Evolutionary conservation across 2,329 filamentous ascomycete genomes (phyloP).

Genomic region (Stemphylium beticola): DNA sequence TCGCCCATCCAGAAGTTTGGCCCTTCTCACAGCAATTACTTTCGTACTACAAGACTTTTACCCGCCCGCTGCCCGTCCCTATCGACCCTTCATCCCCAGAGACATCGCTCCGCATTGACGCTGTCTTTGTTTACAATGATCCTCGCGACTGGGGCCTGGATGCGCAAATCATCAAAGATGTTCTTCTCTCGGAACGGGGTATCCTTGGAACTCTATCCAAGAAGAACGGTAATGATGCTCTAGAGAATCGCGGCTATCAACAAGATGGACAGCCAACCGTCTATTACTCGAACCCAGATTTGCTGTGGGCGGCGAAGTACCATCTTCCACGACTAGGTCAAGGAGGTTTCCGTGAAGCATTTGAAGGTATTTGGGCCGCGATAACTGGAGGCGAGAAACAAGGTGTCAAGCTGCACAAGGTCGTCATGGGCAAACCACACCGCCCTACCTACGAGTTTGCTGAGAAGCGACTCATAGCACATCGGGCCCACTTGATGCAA

Average conservation of each 20-base stretch:
- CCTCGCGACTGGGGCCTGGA: slow-evolving; percentile 96
- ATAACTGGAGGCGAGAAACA: slow-evolving; percentile 65
- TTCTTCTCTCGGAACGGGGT: slow-evolving; percentile 79
- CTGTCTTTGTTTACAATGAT: slow-evolving; percentile 93
- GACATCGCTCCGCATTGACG: slow-evolving; percentile 76
- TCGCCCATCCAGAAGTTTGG: slow-evolving; percentile 76
- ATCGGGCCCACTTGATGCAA: slow-evolving; percentile 60
- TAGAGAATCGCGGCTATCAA: slow-evolving; percentile 81
- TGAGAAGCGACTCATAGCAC: slow-evolving; percentile 71
- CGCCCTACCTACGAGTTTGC: slow-evolving; percentile 81
- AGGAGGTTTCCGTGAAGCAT: slow-evolving; percentile 83
- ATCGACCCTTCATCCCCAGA: slow-evolving; percentile 55
- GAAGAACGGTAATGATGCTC: slow-evolving; percentile 68
- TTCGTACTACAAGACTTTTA: slow-evolving; percentile 65
- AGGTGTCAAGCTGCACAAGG: slow-evolving; percentile 65
- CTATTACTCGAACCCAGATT: slow-evolving; percentile 89
- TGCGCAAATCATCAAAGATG: slow-evolving; percentile 80
- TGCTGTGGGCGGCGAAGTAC: slow-evolving; percentile 87
- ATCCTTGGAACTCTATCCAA: slow-evolving; percentile 79
- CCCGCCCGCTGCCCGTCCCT: slow-evolving; percentile 63
- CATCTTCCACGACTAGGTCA: slow-evolving; percentile 87
- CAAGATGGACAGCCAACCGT: slow-evolving; percentile 79
- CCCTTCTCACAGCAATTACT: slow-evolving; percentile 77
- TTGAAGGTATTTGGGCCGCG: slow-evolving; percentile 79
- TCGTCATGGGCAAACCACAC: slow-evolving; percentile 83